phyloP scores from a whole-genome alignment of 345 rosid genomes.

The Eucalyptus brandiana region DNA sequence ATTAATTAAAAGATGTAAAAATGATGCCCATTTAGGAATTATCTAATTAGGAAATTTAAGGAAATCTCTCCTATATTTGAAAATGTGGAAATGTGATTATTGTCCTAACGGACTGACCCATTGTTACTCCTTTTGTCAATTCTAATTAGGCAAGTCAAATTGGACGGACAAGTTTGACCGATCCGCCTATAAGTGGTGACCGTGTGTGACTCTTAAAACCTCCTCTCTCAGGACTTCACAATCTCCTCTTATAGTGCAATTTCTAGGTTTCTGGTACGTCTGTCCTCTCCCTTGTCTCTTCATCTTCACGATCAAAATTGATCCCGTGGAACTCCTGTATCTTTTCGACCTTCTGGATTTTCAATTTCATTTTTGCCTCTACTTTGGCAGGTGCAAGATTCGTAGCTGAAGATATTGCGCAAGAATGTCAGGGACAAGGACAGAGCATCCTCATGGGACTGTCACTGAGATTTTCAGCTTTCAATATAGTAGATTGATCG shows the following conservation, averaged over 20 bases:
- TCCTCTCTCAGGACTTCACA: neutral
- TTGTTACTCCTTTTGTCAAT: neutral
- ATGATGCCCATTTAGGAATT: neutral
- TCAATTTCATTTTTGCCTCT: neutral
- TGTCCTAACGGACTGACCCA: neutral
- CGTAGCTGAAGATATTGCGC: neutral
- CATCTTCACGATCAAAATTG: neutral
- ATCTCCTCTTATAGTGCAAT: neutral
- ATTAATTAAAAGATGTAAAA: neutral
- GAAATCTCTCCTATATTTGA: neutral
- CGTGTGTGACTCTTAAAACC: neutral
- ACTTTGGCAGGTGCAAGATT: neutral
- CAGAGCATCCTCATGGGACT: neutral
- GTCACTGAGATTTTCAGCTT: neutral
- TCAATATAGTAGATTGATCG: neutral
- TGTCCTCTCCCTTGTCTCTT: neutral
- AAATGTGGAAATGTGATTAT: neutral
- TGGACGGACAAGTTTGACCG: neutral
- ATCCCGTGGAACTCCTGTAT: neutral
- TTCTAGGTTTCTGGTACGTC: neutral
- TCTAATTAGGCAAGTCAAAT: neutral
- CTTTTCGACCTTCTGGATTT: neutral
- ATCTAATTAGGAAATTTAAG: neutral
- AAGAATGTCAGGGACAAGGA: neutral
- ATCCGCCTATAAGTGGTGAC: neutral